A percentile compares a stretch with the other conserved stretches of the same genome.
phyloP scores from a whole-genome alignment of 305 asterid species.

The Rubia tinctorum region DNA sequence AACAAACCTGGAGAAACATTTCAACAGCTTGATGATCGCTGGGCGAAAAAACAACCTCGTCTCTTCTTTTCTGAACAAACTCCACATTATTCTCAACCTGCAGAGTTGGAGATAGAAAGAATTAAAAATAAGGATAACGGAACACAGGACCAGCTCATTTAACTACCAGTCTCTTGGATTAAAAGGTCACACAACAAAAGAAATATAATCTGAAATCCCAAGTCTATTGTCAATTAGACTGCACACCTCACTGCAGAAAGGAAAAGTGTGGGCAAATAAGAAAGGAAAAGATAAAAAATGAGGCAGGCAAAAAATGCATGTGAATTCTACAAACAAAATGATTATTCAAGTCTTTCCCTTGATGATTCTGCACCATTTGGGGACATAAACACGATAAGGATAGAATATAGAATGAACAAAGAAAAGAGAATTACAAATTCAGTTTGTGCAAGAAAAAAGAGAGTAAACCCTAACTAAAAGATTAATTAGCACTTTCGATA shows the following conservation, averaged over 20 bases:
- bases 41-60: conserved; percentile 83
- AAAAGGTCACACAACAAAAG: not conserved
- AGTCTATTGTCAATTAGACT: not conserved
- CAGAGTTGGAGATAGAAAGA: conserved; percentile 22
- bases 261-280: not conserved
- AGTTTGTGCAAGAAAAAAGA: not conserved
- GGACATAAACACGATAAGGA: not conserved
- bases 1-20: conserved; percentile 75
- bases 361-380: not conserved
- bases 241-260: not conserved
- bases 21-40: conserved; percentile 75
- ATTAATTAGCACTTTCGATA: not conserved
- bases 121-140: conserved; percentile 4
- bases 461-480: not conserved
- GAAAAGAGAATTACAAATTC: not conserved
- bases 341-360: not conserved
- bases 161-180: not conserved
- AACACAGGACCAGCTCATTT: not conserved
- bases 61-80: conserved; percentile 84
- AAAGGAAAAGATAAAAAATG: not conserved
- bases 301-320: not conserved
- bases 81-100: conserved; percentile 87
- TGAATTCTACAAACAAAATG: no score
- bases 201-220: not conserved
- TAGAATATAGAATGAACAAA: not conserved